Evolutionary conservation across 2,329 filamentous ascomycete genomes (phyloP).

Genomic region (Scedosporium dehoogii): DNA sequence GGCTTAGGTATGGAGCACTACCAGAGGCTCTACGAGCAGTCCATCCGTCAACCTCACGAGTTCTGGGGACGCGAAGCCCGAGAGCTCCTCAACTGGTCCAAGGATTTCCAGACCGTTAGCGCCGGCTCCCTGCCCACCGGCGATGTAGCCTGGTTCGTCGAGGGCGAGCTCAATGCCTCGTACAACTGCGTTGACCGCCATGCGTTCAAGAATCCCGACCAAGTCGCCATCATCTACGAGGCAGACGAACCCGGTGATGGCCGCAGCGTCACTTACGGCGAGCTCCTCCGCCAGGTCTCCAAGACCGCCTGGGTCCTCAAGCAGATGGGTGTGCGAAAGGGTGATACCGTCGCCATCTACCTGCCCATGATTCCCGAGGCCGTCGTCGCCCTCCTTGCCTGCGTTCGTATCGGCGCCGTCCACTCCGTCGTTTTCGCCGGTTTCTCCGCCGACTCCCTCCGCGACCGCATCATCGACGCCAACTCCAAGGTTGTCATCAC

Average conservation of each 20-base stretch:
- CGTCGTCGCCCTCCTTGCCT: conserved; percentile 81
- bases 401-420: conserved; percentile 82
- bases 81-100: conserved; percentile 81
- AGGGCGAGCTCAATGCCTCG: conserved; percentile 87
- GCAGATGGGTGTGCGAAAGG: conserved; percentile 93
- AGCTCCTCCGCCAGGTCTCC: conserved; percentile 87
- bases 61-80: conserved; percentile 86
- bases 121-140: conserved; percentile 67
- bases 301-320: conserved; percentile 79
- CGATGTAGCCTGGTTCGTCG: conserved; percentile 89
- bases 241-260: conserved; percentile 84
- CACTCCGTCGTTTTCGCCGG: conserved; percentile 98
- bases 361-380: conserved; percentile 98
- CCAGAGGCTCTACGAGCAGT: conserved; percentile 64
- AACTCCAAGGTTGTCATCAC: conserved; percentile 92
- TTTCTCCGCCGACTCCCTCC: conserved; percentile 91
- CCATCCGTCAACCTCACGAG: conserved; percentile 76
- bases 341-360: conserved; percentile 94
- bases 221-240: conserved; percentile 96
- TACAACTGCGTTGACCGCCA: conserved; percentile 98
- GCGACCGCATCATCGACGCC: conserved; percentile 88
- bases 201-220: conserved; percentile 87
- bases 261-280: conserved; percentile 82
- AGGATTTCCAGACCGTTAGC: conserved; percentile 84
- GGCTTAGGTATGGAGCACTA: conserved; percentile 53